Percentiles rank a stretch among this genome's conserved stretches.
Conservation (phyloP, 2,329 filamentous ascomycete species). For the Aspergillus chevalieri region DNA sequence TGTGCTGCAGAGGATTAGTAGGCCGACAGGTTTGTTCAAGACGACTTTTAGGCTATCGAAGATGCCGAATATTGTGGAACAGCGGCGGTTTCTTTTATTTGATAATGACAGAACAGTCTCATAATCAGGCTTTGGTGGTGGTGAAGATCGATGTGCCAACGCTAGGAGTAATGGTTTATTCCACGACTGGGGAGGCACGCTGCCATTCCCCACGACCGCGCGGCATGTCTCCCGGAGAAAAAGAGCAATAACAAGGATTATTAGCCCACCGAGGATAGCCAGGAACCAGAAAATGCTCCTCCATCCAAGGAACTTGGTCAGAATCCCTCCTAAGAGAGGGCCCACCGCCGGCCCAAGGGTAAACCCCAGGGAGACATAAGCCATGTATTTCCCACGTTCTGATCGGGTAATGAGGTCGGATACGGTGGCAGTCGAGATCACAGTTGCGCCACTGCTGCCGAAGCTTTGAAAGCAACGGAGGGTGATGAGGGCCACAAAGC, state of each 20-base stretch:
- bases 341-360: conserved; percentile 44
- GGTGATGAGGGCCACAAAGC: neutral
- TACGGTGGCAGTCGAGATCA: no score
- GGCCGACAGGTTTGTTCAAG: neutral
- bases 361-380: conserved; percentile 12
- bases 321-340: conserved; percentile 46
- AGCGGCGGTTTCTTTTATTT: neutral
- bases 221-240: conserved; percentile 32
- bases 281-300: conserved; percentile 51
- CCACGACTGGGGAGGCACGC: conserved; percentile 19
- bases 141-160: no score
- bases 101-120: neutral
- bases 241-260: conserved; percentile 17
- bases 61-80: neutral
- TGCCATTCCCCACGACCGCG: conserved; percentile 30
- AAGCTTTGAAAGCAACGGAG: neutral
- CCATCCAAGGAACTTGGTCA: conserved; percentile 47
- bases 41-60: neutral
- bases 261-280: conserved; percentile 34
- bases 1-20: neutral
- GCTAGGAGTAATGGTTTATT: conserved; percentile 8
- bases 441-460: neutral
- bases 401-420: no score
- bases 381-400: no score
- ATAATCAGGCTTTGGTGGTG: neutral